Base-by-base conservation (phyloP, 192 early-diverging fungal genomes). In the Coemansia furcata region DNA sequence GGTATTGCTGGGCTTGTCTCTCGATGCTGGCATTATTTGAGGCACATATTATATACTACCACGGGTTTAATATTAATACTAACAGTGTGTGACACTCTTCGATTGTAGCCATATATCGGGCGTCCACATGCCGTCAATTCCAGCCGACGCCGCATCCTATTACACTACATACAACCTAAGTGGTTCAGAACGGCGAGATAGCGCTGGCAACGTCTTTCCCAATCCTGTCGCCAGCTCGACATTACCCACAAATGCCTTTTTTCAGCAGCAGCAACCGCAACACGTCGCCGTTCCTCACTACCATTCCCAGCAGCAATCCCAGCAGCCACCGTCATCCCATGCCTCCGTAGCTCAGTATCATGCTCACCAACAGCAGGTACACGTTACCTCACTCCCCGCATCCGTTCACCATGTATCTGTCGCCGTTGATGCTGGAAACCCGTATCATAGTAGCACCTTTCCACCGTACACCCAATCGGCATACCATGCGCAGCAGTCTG, bases 41-140 rank as follows among this genome's bases (percentile, higher is more conserved):
- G 15, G 43, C n/a, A 19, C 43, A 44, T 15, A 44, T 44, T 44
- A 44, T 6, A 26, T 26, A 11, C 10, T 50, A 7, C 47, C 47
- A 29, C 47, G 47, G 23, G 23, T 21, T 6, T 50, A 50, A 6
- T 50, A 30, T 62, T 62, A 62, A 62, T 62, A 29, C 40, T 30
- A 43, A n/a, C 17, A 36, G 32, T 57, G 32, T 14, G 23, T 38
- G 37, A 11, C 52, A 21, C 2, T 38, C 40, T 52, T 7, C 29
- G 54, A 62, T 65, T 80, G 73, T 80, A 75, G 78, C 62, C 66
- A 74, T 62, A 75, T 80, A 21, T 72, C 73, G 10, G 68, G 69
- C 12, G 73, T 68, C 39, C 72, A 71, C 67, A 80, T 80, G 78
- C 62, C 66, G 23, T 65, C 78, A 6, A 80, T 80, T 32, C 60